phyloP scores from a whole-genome alignment of 2,329 filamentous ascomycete genomes.

The Colletotrichum sp. region DNA sequence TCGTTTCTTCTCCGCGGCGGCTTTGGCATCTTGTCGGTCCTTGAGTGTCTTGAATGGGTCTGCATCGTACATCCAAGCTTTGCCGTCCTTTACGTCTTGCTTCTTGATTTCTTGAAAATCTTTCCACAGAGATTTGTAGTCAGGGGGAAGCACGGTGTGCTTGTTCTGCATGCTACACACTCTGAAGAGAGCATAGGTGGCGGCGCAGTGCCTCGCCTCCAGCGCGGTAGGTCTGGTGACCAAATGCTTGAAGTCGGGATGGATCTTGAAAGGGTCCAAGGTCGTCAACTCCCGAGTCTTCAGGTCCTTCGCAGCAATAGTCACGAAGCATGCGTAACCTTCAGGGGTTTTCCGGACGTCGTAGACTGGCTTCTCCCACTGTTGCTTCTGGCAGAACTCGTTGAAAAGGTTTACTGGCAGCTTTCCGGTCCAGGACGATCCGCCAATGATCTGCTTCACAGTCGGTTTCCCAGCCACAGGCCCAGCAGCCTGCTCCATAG shows the following conservation, averaged over 20 bases:
- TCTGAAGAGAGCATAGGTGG: slow-evolving; percentile 88
- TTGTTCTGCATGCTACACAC: slow-evolving; percentile 96
- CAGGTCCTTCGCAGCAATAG: slow-evolving; percentile 74
- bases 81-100: slow-evolving; percentile 78
- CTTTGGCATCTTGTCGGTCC: slow-evolving; percentile 80
- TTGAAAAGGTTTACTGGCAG: slow-evolving; percentile 91
- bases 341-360: slow-evolving; percentile 77
- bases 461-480: slow-evolving; percentile 56
- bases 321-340: slow-evolving; percentile 81
- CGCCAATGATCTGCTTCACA: slow-evolving; percentile 85
- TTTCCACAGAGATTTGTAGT: slow-evolving; percentile 91
- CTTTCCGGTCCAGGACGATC: slow-evolving; percentile 97
- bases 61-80: slow-evolving; percentile 89
- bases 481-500: slow-evolving; percentile 34
- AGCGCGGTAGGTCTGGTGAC: slow-evolving; percentile 79
- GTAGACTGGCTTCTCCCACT: slow-evolving; percentile 95
- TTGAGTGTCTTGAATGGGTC: slow-evolving; percentile 87
- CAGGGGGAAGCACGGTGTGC: slow-evolving; percentile 91
- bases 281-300: slow-evolving; percentile 82
- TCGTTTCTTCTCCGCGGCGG: slow-evolving; percentile 78
- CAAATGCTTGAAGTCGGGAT: slow-evolving; percentile 76
- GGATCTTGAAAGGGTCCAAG: slow-evolving; percentile 83
- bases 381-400: slow-evolving; percentile 94
- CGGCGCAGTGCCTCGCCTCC: slow-evolving; percentile 92
- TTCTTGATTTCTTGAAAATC: slow-evolving; percentile 85